These are phyloP conservation scores for Solanum pinnatisectum DNA, from an alignment of 257 asterid species.

Conservation along the genomic window DNA sequence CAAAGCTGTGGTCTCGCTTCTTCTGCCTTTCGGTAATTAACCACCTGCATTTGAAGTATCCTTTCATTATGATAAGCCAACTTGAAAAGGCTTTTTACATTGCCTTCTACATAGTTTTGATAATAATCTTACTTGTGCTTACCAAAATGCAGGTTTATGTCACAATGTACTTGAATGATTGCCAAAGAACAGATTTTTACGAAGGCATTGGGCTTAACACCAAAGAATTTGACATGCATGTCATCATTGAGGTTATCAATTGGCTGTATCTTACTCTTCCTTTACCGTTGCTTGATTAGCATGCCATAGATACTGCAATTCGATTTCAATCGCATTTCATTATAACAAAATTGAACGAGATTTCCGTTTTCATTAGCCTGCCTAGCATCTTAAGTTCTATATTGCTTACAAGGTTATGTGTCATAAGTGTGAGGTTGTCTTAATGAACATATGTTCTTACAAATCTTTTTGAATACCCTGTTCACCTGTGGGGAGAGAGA, in stretches of 20 bases:
- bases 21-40: slow-evolving; percentile 89
- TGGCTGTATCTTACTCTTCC: background rate
- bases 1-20: slow-evolving; percentile 96
- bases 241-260: slow-evolving; percentile 74
- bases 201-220: slow-evolving; percentile 96
- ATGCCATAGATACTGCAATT: background rate
- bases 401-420: background rate
- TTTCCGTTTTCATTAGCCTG: background rate
- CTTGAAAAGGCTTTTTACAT: background rate
- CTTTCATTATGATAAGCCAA: background rate
- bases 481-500: background rate
- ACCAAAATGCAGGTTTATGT: slow-evolving; percentile 65
- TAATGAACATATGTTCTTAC: background rate
- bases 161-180: slow-evolving; percentile 88
- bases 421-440: background rate
- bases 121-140: background rate
- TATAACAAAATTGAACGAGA: background rate
- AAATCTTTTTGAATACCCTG: background rate
- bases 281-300: background rate
- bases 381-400: background rate
- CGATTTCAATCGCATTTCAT: background rate
- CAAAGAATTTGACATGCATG: slow-evolving; percentile 95
- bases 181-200: slow-evolving; percentile 76
- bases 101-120: background rate
- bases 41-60: background rate